Evolutionary conservation across 768 basidiomycete genomes (phyloP).

Genomic region (Xerocomellus chrysenteron): DNA sequence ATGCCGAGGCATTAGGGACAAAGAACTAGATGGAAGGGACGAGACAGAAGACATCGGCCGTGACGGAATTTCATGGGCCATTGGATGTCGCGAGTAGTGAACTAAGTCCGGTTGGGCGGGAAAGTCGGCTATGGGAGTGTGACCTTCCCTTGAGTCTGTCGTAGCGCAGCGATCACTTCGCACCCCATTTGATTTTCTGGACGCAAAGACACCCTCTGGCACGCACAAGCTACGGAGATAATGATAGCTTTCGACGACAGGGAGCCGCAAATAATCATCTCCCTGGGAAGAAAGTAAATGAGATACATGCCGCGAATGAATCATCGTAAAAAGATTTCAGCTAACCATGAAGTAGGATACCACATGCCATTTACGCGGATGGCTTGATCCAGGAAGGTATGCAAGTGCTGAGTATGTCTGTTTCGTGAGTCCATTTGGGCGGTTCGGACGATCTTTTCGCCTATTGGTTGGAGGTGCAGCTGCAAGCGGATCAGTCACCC

Average conservation of each 20-base stretch:
- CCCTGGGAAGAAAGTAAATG: constrained; percentile 41
- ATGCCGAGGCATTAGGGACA: constrained; percentile 14
- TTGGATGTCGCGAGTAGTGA: constrained; percentile 8
- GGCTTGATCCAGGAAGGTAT: constrained; percentile 55
- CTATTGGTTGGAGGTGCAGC: constrained; percentile 58
- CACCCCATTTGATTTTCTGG: constrained; percentile 53
- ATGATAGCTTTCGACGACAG: constrained; percentile 72
- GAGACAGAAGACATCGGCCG: constrained; percentile 16
- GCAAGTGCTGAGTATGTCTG: constrained; percentile 83
- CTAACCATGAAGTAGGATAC: constrained; percentile 79
- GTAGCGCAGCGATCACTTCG: constrained; percentile 25
- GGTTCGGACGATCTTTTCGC: constrained; percentile 75
- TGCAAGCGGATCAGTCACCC: constrained; percentile 61
- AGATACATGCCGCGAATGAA: neutral
- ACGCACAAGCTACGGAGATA: constrained; percentile 67
- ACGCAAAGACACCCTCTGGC: constrained; percentile 70
- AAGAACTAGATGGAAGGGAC: constrained; percentile 10
- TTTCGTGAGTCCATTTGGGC: constrained; percentile 80
- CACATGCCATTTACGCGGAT: constrained; percentile 76
- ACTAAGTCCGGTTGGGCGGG: constrained; percentile 5
- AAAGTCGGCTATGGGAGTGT: constrained; percentile 3
- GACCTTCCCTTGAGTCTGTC: constrained; percentile 19
- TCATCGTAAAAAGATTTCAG: constrained; percentile 5
- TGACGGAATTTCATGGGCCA: constrained; percentile 13
- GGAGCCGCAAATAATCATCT: constrained; percentile 66